A percentile compares a stretch with the other conserved stretches of the same genome.
Conservation (phyloP, 768 basidiomycete species). For the Leucogyrophana mollusca region DNA sequence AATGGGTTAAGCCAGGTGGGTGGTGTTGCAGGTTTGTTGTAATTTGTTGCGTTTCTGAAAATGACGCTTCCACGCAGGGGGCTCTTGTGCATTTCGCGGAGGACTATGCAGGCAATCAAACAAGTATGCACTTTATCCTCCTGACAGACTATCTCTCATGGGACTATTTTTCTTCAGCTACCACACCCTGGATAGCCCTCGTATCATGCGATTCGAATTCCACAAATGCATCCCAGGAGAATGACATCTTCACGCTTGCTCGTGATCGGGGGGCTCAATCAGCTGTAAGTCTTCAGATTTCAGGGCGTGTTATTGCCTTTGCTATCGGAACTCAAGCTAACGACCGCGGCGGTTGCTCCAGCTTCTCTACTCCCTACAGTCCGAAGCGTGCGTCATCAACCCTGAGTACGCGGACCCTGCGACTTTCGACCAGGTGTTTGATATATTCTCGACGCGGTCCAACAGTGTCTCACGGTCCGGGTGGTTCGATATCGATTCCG, state of each 20-base stretch:
- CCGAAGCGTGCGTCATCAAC: conserved; percentile 75
- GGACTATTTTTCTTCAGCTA: conserved; percentile 39
- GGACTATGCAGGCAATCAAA: conserved; percentile 42
- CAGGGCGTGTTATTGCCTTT: too few relatives aligned
- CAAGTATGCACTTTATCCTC: conserved; percentile 45
- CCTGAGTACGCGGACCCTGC: conserved; percentile 61
- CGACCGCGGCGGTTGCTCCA: too few relatives aligned
- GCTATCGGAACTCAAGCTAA: too few relatives aligned
- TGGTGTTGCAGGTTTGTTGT: conserved; percentile 3
- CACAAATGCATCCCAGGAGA: conserved; percentile 54
- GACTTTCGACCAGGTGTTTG: conserved; percentile 69
- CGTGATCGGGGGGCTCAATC: conserved; percentile 76
- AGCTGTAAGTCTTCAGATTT: conserved; percentile 64
- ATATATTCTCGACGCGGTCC: conserved; percentile 76
- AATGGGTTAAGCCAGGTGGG: conserved; percentile 56
- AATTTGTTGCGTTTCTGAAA: neutral
- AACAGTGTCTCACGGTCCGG: conserved; percentile 54
- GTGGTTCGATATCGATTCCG: conserved; percentile 17
- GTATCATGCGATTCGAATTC: conserved; percentile 81
- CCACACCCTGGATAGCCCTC: conserved; percentile 90
- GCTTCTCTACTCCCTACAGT: conserved; percentile 77
- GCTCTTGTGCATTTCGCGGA: conserved; percentile 85
- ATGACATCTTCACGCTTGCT: conserved; percentile 84
- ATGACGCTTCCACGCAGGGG: conserved; percentile 46
- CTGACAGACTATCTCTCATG: conserved; percentile 2